A percentile compares a stretch with the other conserved stretches of the same genome.
These are phyloP conservation scores for Clathrospora elynae DNA, from an alignment of 2,329 filamentous ascomycete genomes.

Conservation along the genomic window DNA sequence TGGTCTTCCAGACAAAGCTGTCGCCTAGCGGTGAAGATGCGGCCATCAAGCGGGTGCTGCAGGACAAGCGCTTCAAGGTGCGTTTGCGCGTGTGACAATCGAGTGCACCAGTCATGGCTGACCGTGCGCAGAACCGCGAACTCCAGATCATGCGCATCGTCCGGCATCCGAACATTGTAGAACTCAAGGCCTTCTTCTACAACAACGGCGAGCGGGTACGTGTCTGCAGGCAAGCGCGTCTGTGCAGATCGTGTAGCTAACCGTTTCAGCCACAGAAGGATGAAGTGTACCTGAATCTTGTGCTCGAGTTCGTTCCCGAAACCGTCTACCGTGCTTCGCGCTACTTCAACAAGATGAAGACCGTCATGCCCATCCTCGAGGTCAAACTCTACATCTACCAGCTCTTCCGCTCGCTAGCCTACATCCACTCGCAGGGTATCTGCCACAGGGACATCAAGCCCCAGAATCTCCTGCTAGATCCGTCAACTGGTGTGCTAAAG, in stretches of 20 bases:
- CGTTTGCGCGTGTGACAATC: constrained; percentile 32
- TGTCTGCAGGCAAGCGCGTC: constrained; percentile 28
- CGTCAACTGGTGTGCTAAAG: constrained; percentile 88
- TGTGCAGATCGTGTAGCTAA: constrained; percentile 36
- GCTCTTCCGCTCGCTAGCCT: constrained; percentile 95
- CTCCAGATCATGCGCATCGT: constrained; percentile 99
- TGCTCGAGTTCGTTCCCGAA: constrained; percentile 97
- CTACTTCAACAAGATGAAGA: constrained; percentile 99
- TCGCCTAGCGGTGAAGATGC: constrained; percentile 98
- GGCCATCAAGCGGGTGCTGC: constrained; percentile 97
- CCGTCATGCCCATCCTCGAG: constrained; percentile 97
- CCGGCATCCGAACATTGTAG: constrained; percentile 97
- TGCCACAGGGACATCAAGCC: constrained; percentile 99
- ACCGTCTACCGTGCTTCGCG: constrained; percentile 97
- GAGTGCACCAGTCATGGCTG: constrained; percentile 25
- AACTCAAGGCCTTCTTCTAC: constrained; percentile 99
- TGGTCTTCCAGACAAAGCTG: constrained; percentile 98
- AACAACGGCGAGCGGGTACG: constrained; percentile 96
- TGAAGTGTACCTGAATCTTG: constrained; percentile 97
- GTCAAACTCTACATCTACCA: constrained; percentile 99
- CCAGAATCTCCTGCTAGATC: constrained; percentile 94
- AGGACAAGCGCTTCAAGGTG: constrained; percentile 99
- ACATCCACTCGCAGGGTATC: constrained; percentile 99
- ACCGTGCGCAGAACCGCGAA: constrained; percentile 80
- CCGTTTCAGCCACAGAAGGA: constrained; percentile 64